These are phyloP conservation scores for Nigrospora sphaerica DNA, from an alignment of 2,329 filamentous ascomycete species.

Conservation along the genomic window DNA sequence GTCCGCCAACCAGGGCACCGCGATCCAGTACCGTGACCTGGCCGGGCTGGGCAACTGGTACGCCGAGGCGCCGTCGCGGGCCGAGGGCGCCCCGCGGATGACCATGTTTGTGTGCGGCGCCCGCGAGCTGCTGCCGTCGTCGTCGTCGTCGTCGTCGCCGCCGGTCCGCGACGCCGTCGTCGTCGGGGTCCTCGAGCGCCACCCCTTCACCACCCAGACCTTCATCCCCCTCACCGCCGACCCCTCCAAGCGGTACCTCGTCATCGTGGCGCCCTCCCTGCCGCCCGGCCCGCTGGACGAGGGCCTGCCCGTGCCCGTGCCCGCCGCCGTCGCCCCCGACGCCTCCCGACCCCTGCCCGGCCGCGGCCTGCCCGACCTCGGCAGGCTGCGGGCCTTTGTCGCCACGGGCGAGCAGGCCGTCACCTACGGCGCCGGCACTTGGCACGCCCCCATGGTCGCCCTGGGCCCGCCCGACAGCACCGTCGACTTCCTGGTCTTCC, in stretches of 20 bases:
- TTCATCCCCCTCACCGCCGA: constrained; percentile 68
- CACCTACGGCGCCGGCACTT: constrained; percentile 86
- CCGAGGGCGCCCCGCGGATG: constrained; percentile 56
- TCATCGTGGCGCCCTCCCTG: constrained; percentile 80
- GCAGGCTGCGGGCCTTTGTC: constrained; percentile 66
- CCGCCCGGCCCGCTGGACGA: constrained; percentile 30
- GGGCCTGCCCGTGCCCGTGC: constrained; percentile 30
- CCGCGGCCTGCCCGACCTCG: constrained; percentile 65
- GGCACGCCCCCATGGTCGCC: constrained; percentile 94
- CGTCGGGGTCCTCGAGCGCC: constrained; percentile 74
- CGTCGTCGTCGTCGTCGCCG: background rate
- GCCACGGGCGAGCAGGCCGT: constrained; percentile 75
- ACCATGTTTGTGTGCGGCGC: constrained; percentile 87
- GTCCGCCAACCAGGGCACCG: constrained; percentile 77
- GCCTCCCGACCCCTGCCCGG: constrained; percentile 40
- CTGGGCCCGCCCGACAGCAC: constrained; percentile 52
- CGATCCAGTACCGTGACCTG: constrained; percentile 78
- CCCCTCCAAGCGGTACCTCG: constrained; percentile 56
- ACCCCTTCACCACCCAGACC: constrained; percentile 91
- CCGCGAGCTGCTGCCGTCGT: constrained; percentile 26
- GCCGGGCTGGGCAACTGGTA: constrained; percentile 70
- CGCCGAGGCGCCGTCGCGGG: constrained; percentile 51
- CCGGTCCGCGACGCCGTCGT: constrained; percentile 33
- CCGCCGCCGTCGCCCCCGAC: background rate
- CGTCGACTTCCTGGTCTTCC: constrained; percentile 82